Base-by-base conservation (phyloP, 2,329 filamentous ascomycete genomes). In the Fusarium solani-melongenae region DNA sequence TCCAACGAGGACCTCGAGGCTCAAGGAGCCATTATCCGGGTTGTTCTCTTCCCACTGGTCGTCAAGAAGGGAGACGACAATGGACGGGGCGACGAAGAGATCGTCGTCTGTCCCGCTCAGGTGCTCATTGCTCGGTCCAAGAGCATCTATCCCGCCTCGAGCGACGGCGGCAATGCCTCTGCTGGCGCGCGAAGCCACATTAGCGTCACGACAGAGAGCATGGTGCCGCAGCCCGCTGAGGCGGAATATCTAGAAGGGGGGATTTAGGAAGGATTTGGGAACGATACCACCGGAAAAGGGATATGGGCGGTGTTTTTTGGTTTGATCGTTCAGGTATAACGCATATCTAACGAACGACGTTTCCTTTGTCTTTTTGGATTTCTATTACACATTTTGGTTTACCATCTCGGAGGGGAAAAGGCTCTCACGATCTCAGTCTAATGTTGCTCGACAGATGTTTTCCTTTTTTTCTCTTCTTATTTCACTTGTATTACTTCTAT, bases 31-130 rank as follows among this genome's bases (percentile, higher is more conserved):
- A 90, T 96, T 20, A 95, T 99, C 44, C 93, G 96, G 75, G 90
- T 98, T 70, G 95, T 99, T 2, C 89, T 99, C 44, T 99, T 99
- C 87, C 97, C 97, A 11, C 88, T 98, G 2, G 96, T 99, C 20
- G 94, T 98, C 77, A 98, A 98, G 86, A 97, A 96, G 86, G 96
- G 95, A 62, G 94, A 97, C 79, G 96, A 98, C 80, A 86, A 88
- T 44, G 96, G 95, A 27, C 89, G 92, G 62, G 96, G 95, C 63
- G 94, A 98, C 63, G 95, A 98, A 75, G 95, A 98, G 86, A 94
- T 97, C 73, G 95, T 98, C 55, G 94, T 99, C 51, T 97, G 93
- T 80, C 96, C 96, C 11, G 96, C 97, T 8, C 96, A 98, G 82
- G 96, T 99, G 38, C 89, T 98, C 69, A 90, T 98, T 49, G 93